phyloP scores from a whole-genome alignment of 2,329 filamentous ascomycete species.

The Diaporthe longicolla region DNA sequence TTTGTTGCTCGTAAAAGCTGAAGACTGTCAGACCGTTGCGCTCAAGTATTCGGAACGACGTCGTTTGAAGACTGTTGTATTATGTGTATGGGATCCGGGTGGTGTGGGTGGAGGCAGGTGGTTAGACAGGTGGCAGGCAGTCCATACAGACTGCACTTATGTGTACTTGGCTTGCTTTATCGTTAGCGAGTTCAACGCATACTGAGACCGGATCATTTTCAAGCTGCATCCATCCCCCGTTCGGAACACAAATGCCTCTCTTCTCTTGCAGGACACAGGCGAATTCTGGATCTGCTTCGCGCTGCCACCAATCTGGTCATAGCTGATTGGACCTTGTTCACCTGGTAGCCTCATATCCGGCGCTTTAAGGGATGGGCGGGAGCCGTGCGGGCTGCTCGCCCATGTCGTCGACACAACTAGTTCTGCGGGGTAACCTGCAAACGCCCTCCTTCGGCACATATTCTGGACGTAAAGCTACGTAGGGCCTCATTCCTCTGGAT shows the following conservation, averaged over 20 bases:
- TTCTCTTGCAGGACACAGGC: too few species aligned
- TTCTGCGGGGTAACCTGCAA: slow-evolving; percentile 6
- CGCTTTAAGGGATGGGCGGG: background rate
- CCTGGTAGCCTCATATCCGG: background rate
- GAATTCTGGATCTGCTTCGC: background rate
- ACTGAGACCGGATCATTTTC: too few species aligned
- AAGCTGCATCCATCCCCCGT: too few species aligned
- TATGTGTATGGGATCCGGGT: background rate
- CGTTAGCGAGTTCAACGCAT: too few species aligned
- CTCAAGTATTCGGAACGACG: slow-evolving; percentile 65
- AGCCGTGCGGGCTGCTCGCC: background rate
- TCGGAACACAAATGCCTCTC: too few species aligned
- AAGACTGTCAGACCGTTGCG: slow-evolving; percentile 47
- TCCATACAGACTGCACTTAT: background rate
- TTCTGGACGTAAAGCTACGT: background rate
- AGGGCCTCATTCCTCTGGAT: background rate
- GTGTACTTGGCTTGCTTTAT: too few species aligned
- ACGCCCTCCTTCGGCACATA: background rate
- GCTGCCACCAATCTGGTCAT: background rate
- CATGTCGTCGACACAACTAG: background rate
- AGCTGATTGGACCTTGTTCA: background rate
- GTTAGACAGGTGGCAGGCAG: too few species aligned
- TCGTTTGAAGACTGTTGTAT: slow-evolving; percentile 44
- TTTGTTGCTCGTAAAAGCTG: slow-evolving; percentile 57
- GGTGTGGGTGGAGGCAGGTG: background rate